Base-by-base conservation (phyloP, 805 yeast genomes). In the Ogataea neopini region DNA sequence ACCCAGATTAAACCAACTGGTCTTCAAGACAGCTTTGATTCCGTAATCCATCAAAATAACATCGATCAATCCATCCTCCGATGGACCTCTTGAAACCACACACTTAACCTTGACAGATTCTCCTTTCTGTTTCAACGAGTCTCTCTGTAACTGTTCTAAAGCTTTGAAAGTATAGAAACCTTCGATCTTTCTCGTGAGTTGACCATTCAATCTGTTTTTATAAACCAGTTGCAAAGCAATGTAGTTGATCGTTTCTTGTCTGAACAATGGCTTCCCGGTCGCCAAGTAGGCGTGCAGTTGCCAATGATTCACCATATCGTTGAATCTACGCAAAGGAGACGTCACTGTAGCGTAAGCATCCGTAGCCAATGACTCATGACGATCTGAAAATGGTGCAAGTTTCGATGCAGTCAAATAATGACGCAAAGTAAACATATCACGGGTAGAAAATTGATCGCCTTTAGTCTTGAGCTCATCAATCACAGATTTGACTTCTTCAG, bases 241-340 rank as follows among this genome's bases (percentile, higher is more conserved):
- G 29, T 68, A 62, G 20, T 68, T 64, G 5, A 77, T 55, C 14
- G 72, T 65, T 2, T 56, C 55, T 30, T 64, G 53, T 1, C 58
- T 46, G 53, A 75, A 76, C n/a, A 57, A 33, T 1, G 64, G 55
- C 49, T 42, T 57, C 28, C 55, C 62, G 13, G 52, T 53, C 2
- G 51, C 53, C 13, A 83, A 47, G 45, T 59, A 63, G 1, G 79
- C 61, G 46, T 81, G 84, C 1, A 88, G 52, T 57, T 86, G 92
- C 80, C 91, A 79, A 59, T 91, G 97, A 58, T 84, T 84, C 7
- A 90, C 63, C 50, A 90, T 66, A 63, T 92, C 98, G 6, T 86
- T 83, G 54, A 79, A 86, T 53, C 98, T 72, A 62, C 98, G 74
- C 53, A 94, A 70, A 2, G 99, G 98, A 0, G 97, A 90, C 0